Conservation (phyloP, 2,329 filamentous ascomycete genomes). For the Botrytis deweyae region DNA sequence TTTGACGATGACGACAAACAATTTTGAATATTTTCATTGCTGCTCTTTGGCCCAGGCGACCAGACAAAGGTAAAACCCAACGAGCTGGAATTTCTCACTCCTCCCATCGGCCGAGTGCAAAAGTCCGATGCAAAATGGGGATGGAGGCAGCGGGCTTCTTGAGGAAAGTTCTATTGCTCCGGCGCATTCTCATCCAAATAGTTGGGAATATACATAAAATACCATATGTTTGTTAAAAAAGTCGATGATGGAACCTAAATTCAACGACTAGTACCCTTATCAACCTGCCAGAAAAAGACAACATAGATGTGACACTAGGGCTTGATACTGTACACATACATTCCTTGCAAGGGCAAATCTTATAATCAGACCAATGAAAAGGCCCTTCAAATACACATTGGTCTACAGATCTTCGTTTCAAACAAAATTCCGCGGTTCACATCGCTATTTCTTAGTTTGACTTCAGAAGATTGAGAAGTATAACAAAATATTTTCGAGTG, state of each 20-base stretch:
- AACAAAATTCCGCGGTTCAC: neutral
- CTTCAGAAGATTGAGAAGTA: neutral
- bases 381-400: neutral
- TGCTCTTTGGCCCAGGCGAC: neutral
- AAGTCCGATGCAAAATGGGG: neutral
- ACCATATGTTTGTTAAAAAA: neutral
- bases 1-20: neutral
- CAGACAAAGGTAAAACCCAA: neutral
- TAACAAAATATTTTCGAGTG: neutral
- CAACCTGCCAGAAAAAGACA: neutral
- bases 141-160: slow-evolving; percentile 3
- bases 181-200: slow-evolving; percentile 3
- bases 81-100: neutral
- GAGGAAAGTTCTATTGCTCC: neutral
- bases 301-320: neutral
- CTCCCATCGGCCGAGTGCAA: slow-evolving; percentile 1
- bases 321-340: neutral
- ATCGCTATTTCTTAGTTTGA: neutral
- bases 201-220: neutral
- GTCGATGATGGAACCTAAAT: neutral
- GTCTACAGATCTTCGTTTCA: neutral
- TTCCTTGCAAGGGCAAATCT: neutral
- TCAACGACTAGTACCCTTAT: neutral
- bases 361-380: neutral
- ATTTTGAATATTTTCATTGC: neutral